phyloP scores from a whole-genome alignment of 2,329 filamentous ascomycete species.

The Arthroderma sp. region DNA sequence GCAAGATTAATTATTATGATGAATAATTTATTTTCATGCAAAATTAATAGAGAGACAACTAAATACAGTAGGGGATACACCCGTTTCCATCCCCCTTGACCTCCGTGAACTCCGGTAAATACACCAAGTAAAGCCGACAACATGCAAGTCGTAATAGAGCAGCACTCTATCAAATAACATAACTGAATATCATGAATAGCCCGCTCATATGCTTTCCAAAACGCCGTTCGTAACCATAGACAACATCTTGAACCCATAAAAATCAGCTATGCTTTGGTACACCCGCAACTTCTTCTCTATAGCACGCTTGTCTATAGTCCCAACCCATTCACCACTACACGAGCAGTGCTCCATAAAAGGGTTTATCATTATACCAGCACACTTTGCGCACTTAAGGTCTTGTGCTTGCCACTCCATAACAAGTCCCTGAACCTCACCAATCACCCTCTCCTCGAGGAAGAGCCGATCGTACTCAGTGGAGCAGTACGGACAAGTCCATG shows the following conservation, averaged over 20 bases:
- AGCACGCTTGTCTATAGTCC: constrained; percentile 55
- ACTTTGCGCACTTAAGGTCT: constrained; percentile 76
- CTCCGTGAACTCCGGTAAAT: background rate
- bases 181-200: background rate
- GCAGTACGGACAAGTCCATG: constrained; percentile 70
- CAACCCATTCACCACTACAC: constrained; percentile 76
- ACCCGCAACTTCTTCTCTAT: constrained; percentile 55
- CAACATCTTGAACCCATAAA: constrained; percentile 73
- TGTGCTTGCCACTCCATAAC: constrained; percentile 75
- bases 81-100: background rate
- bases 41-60: background rate
- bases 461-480: constrained; percentile 63
- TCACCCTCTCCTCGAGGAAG: constrained; percentile 68
- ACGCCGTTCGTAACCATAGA: constrained; percentile 59
- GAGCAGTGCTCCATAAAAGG: constrained; percentile 96
- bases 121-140: background rate
- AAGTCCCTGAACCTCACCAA: constrained; percentile 62
- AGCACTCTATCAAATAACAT: background rate
- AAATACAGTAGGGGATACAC: background rate
- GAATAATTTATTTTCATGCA: background rate
- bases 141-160: background rate
- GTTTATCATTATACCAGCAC: constrained; percentile 56
- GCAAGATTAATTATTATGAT: background rate
- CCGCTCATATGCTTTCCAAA: constrained; percentile 19
- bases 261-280: constrained; percentile 60